Percentiles rank a stretch among this genome's conserved stretches.
Conservation (phyloP, 1,139 yeast genomes). For the Pichia sp. region DNA sequence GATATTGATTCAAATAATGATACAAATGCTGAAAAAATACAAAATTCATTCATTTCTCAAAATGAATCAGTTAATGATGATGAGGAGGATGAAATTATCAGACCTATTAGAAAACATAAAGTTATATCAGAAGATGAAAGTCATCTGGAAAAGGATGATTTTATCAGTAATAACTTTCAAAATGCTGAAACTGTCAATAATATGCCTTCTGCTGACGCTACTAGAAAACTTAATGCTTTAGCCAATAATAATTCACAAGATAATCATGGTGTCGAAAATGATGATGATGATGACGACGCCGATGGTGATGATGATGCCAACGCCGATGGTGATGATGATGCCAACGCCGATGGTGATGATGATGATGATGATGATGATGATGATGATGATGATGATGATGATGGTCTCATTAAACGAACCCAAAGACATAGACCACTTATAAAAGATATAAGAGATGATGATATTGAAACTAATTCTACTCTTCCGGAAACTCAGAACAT, state of each 20-base stretch:
- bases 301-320: neutral
- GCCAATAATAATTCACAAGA: no score
- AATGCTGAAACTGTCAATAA: neutral
- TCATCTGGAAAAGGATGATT: no score
- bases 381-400: conserved; percentile 4
- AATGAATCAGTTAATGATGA: conserved; percentile 3
- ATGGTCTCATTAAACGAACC: neutral
- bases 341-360: neutral
- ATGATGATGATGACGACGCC: no score
- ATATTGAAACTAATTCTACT: neutral
- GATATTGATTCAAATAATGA: neutral
- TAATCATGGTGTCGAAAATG: no score
- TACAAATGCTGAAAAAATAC: neutral
- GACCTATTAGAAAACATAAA: neutral
- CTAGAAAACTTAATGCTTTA: no score
- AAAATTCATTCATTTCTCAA: no score
- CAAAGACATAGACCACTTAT: conserved; percentile 1
- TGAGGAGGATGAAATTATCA: conserved; percentile 9
- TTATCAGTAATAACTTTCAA: neutral
- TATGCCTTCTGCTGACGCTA: no score
- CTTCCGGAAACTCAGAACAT: neutral
- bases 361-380: neutral
- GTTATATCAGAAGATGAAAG: neutral
- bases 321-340: neutral
- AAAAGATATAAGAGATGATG: conserved; percentile 2